Conservation (phyloP, 129 eudicot species). For the Smallanthus sonchifolius region DNA sequence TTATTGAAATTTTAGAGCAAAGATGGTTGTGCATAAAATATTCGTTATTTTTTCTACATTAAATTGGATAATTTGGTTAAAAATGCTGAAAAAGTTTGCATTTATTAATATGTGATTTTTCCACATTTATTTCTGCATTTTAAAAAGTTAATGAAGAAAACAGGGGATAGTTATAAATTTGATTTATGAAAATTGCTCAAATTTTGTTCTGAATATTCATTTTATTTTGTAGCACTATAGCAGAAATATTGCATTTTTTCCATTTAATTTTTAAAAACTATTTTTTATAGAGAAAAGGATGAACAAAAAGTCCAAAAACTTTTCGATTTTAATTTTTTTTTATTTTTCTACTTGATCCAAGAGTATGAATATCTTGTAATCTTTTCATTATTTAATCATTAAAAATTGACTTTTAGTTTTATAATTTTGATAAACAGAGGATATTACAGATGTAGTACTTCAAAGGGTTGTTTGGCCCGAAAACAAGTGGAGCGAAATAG, state of each 20-base stretch:
- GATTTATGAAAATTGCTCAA: not conserved
- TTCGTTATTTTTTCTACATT: not conserved
- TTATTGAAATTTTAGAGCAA: not conserved
- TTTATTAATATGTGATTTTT: not conserved
- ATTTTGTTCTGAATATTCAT: not conserved
- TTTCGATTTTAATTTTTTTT: not conserved
- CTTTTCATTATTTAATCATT: not conserved
- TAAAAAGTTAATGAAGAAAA: not conserved
- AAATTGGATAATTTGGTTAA: not conserved
- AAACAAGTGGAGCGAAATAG: constrained; percentile 98
- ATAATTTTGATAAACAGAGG: constrained; percentile 54
- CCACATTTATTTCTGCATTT: not conserved
- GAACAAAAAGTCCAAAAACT: constrained; percentile 1
- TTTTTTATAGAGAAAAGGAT: not conserved
- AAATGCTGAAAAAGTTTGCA: not conserved
- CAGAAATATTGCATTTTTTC: not conserved
- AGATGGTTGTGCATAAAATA: not conserved
- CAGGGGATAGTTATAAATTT: not conserved
- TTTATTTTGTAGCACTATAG: not conserved
- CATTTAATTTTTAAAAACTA: not conserved
- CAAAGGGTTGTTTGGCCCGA: constrained; percentile 95
- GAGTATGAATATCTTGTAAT: not conserved
- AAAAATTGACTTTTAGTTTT: not conserved
- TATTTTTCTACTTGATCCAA: not conserved
- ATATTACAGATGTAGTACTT: constrained; percentile 91